Base-by-base conservation (phyloP, 2,329 filamentous ascomycete species). In the Thielaviopsis euricoi region DNA sequence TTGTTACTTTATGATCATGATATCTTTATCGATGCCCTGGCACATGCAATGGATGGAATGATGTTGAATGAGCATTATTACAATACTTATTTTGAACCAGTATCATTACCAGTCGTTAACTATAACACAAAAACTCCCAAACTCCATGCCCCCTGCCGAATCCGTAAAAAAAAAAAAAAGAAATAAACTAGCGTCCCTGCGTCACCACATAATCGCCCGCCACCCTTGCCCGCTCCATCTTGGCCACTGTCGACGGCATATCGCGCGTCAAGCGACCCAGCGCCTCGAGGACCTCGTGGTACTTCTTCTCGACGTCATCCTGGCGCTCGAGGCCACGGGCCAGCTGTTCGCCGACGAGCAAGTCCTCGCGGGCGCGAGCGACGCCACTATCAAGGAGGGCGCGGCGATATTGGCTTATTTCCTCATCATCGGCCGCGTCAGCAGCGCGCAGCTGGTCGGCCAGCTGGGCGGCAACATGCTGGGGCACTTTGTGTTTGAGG, bases 161-260 rank as follows among this genome's bases (percentile, higher is more conserved):
- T 19, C 9, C 40, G 48, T 23, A 13, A 56, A 17, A 2, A 19
- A 21, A 53, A 48, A n/a, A 15, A 26, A 17, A 13, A 26, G 15
- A n/a, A 6, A 52, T 3, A 29, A 21, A 15, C 62, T 51, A 65
- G 5, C 61, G 60, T 10, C 64, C 57, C 64, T 72, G 56, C 15
- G 71, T 71, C 53, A 77, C 71, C 7, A 80, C 78, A 66, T 82
- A 82, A 63, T 78, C 74, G 17, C 76, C 78, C 22, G 80, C 81
- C 17, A 77, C 74, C 61, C 77, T 72, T 59, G 82, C 81, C 67
- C 81, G 74, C 71, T 84, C 81, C 77, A 83, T 83, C 67, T 74
- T 78, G 57, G 81, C 82, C 64, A 82, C 79, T 3, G 78, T 76
- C 21, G 78, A 74, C 17, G 81, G 79, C 76, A 85, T 78, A 40